phyloP scores from a whole-genome alignment of 2,329 filamentous ascomycete genomes.

The Cercospora nicotianae region DNA sequence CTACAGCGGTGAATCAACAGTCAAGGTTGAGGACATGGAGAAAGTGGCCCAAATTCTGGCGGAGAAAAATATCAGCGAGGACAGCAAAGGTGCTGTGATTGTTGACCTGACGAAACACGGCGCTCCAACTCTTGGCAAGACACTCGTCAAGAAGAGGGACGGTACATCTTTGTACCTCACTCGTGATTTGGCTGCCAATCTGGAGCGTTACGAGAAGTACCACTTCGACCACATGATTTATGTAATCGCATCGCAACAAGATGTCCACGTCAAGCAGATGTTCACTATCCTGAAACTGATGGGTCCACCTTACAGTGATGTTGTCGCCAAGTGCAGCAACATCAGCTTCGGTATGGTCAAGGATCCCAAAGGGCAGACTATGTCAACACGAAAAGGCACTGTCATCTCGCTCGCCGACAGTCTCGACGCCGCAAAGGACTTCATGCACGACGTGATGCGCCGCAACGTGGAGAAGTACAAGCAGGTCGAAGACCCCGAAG shows the following conservation, averaged over 20 bases:
- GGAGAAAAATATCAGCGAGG: slow-evolving; percentile 61
- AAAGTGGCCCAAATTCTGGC: slow-evolving; percentile 60
- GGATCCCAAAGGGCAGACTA: slow-evolving; percentile 51
- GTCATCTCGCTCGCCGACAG: slow-evolving; percentile 52
- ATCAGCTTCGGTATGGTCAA: slow-evolving; percentile 66
- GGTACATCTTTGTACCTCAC: slow-evolving; percentile 69
- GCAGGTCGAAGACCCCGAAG: slow-evolving; percentile 80
- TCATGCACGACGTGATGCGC: slow-evolving; percentile 97
- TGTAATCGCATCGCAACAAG: slow-evolving; percentile 64
- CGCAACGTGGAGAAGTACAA: slow-evolving; percentile 87
- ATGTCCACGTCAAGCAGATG: slow-evolving; percentile 63
- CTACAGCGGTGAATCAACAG: slow-evolving; percentile 69
- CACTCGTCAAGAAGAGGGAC: slow-evolving; percentile 65
- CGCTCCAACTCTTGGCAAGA: slow-evolving; percentile 66
- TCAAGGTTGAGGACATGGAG: slow-evolving; percentile 62
- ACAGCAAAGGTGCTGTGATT: slow-evolving; percentile 65
- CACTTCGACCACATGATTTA: slow-evolving; percentile 69
- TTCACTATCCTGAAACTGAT: slow-evolving; percentile 66
- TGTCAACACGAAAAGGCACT: slow-evolving; percentile 63
- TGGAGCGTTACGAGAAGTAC: slow-evolving; percentile 63
- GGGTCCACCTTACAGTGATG: slow-evolving; percentile 56
- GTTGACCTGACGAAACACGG: slow-evolving; percentile 70
- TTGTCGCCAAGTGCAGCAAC: slow-evolving; percentile 60
- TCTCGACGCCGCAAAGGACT: slow-evolving; percentile 67
- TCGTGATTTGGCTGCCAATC: slow-evolving; percentile 66